phyloP scores from a whole-genome alignment of 2,329 filamentous ascomycete genomes.

The Calonectria leucothoes region DNA sequence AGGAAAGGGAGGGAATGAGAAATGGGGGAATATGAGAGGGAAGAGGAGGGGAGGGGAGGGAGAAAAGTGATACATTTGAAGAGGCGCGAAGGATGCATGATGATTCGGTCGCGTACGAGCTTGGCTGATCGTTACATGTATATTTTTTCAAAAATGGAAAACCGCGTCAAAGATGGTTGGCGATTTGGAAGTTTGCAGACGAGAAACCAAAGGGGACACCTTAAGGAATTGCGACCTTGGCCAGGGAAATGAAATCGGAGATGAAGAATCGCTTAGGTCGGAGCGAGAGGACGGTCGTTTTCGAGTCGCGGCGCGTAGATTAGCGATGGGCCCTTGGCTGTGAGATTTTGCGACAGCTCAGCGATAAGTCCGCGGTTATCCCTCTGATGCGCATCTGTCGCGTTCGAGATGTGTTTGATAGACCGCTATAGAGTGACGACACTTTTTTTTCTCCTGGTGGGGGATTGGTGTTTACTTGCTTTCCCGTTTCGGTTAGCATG shows the following conservation, averaged over 20 bases:
- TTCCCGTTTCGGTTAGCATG: slow-evolving; percentile 16
- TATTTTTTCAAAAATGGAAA: background rate
- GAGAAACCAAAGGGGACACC: background rate
- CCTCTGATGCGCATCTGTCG: slow-evolving; percentile 5
- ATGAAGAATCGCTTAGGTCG: background rate
- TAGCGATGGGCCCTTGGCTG: background rate
- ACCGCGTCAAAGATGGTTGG: background rate
- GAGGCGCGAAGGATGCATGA: slow-evolving; percentile 40
- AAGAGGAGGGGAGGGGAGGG: background rate
- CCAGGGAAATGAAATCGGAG: background rate
- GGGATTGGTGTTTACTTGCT: slow-evolving; percentile 24
- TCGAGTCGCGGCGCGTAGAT: background rate
- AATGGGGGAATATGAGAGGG: background rate
- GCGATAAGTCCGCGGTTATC: background rate
- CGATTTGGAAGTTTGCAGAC: background rate
- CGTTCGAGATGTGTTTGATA: slow-evolving; percentile 14
- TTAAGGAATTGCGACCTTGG: slow-evolving; percentile 10
- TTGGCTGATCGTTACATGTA: background rate
- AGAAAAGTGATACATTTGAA: slow-evolving; percentile 39
- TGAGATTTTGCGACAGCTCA: background rate
- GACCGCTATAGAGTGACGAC: slow-evolving; percentile 6
- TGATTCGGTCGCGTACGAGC: slow-evolving; percentile 5
- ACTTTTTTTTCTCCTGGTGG: slow-evolving; percentile 13
- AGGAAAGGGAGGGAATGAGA: background rate
- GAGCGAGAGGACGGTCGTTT: background rate